Evolutionary conservation across 2,329 filamentous ascomycete genomes (phyloP).

Genomic region (Microsporum audouinii): DNA sequence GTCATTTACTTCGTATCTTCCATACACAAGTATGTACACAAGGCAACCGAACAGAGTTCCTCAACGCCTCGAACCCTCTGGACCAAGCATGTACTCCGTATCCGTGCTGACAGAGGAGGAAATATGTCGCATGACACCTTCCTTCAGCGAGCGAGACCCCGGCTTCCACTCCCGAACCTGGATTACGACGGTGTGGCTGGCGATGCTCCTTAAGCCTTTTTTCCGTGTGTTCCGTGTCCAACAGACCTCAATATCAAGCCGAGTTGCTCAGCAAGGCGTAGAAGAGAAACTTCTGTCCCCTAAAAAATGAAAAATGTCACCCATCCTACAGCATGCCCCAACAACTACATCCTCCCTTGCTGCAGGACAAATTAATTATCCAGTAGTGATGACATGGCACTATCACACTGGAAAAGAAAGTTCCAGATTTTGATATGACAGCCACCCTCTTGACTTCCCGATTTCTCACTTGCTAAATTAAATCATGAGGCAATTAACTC

Average conservation of each 20-base stretch:
- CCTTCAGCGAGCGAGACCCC: not conserved
- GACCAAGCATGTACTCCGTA: not conserved
- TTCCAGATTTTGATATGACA: not conserved
- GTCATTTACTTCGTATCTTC: not conserved
- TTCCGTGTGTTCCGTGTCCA: not conserved
- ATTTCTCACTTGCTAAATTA: not conserved
- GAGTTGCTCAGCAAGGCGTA: not conserved
- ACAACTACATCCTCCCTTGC: not conserved
- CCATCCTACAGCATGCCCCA: not conserved
- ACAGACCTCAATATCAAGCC: not conserved
- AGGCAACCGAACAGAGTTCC: not conserved
- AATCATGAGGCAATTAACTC: not conserved
- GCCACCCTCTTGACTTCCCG: not conserved
- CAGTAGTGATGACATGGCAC: not conserved
- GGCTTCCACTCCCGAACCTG: not conserved
- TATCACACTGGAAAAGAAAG: not conserved
- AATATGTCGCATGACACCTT: slow-evolving; percentile 3
- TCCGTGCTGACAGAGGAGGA: not conserved
- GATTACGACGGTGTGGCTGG: not conserved
- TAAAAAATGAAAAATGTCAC: not conserved
- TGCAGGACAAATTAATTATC: not conserved
- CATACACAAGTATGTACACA: not conserved
- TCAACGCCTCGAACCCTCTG: slow-evolving; percentile 1
- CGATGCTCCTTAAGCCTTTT: not conserved
- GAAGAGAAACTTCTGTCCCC: not conserved